phyloP scores from a whole-genome alignment of 2,329 filamentous ascomycete genomes.

The Colletotrichum sansevieriae region DNA sequence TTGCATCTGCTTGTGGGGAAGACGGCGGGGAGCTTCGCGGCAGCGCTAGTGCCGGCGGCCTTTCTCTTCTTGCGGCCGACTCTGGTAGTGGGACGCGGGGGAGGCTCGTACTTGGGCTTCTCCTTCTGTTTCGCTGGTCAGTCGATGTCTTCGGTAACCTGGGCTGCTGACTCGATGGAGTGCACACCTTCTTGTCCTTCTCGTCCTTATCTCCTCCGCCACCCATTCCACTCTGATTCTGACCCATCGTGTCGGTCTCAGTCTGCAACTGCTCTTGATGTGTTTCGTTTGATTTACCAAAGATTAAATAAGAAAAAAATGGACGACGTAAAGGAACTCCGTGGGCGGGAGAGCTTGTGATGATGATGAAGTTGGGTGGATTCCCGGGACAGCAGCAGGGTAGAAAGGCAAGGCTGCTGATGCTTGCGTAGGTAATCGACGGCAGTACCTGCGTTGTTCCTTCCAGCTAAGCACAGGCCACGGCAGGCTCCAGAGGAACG shows the following conservation, averaged over 20 bases:
- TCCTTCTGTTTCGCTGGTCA: constrained; percentile 78
- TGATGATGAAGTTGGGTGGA: constrained; percentile 44
- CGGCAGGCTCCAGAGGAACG: constrained; percentile 61
- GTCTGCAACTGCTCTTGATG: background rate
- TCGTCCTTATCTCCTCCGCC: constrained; percentile 82
- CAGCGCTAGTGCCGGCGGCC: constrained; percentile 90
- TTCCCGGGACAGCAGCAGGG: constrained; percentile 46
- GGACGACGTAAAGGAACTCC: background rate
- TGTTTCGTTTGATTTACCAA: background rate
- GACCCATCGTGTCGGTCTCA: constrained; percentile 64
- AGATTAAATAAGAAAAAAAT: background rate
- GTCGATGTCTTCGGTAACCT: background rate
- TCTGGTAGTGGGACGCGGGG: constrained; percentile 94
- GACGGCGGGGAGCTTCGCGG: constrained; percentile 93
- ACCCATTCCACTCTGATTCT: constrained; percentile 89
- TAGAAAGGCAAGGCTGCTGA: constrained; percentile 42
- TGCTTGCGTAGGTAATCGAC: constrained; percentile 40
- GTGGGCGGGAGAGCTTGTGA: constrained; percentile 31
- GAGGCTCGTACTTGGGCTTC: constrained; percentile 99
- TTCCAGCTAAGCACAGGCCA: constrained; percentile 19
- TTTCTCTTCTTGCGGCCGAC: constrained; percentile 99
- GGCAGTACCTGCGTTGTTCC: constrained; percentile 17
- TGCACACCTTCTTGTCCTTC: constrained; percentile 90
- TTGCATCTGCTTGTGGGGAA: constrained; percentile 98
- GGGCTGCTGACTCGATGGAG: background rate